Conservation (phyloP, 176 grass and related monocot genomes). For the Chrysopogon serrulatus region DNA sequence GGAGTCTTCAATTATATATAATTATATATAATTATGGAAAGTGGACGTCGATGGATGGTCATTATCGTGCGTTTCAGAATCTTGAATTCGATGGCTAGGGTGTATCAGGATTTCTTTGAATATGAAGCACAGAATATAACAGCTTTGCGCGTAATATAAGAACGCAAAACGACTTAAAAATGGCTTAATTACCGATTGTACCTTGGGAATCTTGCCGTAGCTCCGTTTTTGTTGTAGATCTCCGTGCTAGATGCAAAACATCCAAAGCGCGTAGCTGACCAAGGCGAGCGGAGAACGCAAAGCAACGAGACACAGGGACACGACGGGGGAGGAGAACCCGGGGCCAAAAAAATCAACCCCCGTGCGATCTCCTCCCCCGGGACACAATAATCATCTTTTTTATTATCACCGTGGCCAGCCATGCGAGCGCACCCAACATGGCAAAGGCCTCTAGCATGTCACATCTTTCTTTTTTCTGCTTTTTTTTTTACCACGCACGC, state of each 20-base stretch:
- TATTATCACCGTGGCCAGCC: constrained; percentile 52
- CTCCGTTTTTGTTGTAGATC: neutral
- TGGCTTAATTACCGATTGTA: neutral
- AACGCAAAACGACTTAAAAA: too few relatives aligned
- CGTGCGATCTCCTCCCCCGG: constrained; percentile 56
- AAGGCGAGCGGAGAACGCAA: neutral
- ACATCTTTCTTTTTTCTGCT: neutral
- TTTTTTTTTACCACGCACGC: neutral
- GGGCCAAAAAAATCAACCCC: constrained; percentile 25
- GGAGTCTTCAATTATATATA: too few relatives aligned
- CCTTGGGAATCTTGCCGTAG: neutral
- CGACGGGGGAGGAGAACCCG: constrained; percentile 49
- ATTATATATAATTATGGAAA: too few relatives aligned
- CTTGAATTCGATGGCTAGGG: neutral
- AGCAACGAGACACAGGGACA: neutral
- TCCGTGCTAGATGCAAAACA: too few relatives aligned
- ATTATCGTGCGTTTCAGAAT: neutral
- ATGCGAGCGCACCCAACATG: constrained; percentile 82
- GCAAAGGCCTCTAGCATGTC: constrained; percentile 45
- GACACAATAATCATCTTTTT: constrained; percentile 29
- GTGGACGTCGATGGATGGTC: too few relatives aligned
- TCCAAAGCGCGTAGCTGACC: neutral
- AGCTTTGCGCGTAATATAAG: neutral
- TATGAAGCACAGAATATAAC: neutral
- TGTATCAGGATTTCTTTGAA: neutral